A percentile compares a stretch with the other conserved stretches of the same genome.
These are phyloP conservation scores for Metarhizium guizhouense DNA, from an alignment of 2,329 filamentous ascomycete genomes.

Conservation along the genomic window DNA sequence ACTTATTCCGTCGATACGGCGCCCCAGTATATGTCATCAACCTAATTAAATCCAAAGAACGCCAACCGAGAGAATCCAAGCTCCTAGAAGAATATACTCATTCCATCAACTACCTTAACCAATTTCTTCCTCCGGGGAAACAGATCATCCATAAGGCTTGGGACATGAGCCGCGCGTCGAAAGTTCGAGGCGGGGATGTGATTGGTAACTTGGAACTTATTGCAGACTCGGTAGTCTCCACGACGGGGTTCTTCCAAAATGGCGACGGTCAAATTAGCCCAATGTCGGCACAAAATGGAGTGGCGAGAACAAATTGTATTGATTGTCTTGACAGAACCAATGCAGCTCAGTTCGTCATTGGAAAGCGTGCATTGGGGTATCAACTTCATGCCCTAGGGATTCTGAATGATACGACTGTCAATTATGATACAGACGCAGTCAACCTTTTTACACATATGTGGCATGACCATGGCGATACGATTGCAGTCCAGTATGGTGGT, in stretches of 20 bases:
- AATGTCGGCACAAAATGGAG: constrained; percentile 71
- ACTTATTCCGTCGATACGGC: constrained; percentile 88
- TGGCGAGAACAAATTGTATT: constrained; percentile 94
- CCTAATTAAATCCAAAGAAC: constrained; percentile 80
- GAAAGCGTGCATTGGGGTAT: constrained; percentile 83
- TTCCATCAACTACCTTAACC: constrained; percentile 86
- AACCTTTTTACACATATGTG: constrained; percentile 98
- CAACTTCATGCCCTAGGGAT: constrained; percentile 89
- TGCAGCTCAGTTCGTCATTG: constrained; percentile 95
- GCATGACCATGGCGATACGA: constrained; percentile 94
- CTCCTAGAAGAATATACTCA: constrained; percentile 79
- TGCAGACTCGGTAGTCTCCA: constrained; percentile 74
- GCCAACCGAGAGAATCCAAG: constrained; percentile 85
- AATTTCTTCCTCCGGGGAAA: constrained; percentile 75
- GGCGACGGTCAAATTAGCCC: constrained; percentile 61
- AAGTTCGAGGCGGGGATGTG: constrained; percentile 85
- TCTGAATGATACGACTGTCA: constrained; percentile 66
- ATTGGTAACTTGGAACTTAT: constrained; percentile 87
- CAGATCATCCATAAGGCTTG: constrained; percentile 92
- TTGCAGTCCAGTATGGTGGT: constrained; percentile 94
- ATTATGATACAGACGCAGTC: constrained; percentile 92
- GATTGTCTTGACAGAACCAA: constrained; percentile 97
- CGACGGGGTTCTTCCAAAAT: constrained; percentile 92
- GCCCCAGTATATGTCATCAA: constrained; percentile 88
- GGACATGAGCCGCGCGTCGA: constrained; percentile 96